Conservation (phyloP, 2,329 filamentous ascomycete genomes). For the Phyllosticta capitalensis region DNA sequence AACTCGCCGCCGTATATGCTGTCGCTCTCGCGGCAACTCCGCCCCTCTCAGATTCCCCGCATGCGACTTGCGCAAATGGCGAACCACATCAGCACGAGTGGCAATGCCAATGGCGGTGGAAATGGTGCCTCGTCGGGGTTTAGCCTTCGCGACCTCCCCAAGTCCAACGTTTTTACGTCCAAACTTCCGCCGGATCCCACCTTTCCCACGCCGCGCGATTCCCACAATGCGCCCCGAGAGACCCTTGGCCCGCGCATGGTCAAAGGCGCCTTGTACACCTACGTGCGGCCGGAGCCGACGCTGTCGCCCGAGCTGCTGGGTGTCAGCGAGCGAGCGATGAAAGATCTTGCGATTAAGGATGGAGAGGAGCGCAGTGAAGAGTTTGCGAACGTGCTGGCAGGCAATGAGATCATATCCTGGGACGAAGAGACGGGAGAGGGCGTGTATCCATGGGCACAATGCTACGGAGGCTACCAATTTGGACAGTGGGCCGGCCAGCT, state of each 20-base stretch:
- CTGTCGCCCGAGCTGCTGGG: conserved; percentile 69
- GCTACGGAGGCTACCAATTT: conserved; percentile 67
- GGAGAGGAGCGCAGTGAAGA: conserved; percentile 61
- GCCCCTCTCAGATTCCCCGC: conserved; percentile 9
- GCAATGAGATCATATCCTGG: conserved; percentile 75
- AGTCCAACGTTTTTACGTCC: conserved; percentile 55
- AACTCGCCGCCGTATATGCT: conserved; percentile 13
- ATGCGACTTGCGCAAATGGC: conserved; percentile 36
- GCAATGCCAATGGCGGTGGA: conserved; percentile 10
- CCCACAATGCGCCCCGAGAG: conserved; percentile 70
- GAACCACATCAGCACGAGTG: conserved; percentile 28
- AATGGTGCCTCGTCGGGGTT: conserved; percentile 13
- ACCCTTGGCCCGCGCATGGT: conserved; percentile 74
- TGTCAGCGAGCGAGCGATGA: conserved; percentile 68
- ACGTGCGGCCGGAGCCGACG: conserved; percentile 69
- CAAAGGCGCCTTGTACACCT: conserved; percentile 78
- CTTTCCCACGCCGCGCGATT: conserved; percentile 71
- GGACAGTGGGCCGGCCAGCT: conserved; percentile 94
- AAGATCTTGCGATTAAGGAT: conserved; percentile 65
- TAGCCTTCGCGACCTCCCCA: conserved; percentile 46
- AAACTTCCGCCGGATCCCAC: conserved; percentile 65
- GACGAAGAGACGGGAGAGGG: conserved; percentile 55
- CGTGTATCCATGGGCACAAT: conserved; percentile 96
- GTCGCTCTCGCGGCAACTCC: conserved; percentile 12
- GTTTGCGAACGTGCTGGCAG: conserved; percentile 69